Base-by-base conservation (phyloP, 805 yeast genomes). In the Lipomyces sp. region DNA sequence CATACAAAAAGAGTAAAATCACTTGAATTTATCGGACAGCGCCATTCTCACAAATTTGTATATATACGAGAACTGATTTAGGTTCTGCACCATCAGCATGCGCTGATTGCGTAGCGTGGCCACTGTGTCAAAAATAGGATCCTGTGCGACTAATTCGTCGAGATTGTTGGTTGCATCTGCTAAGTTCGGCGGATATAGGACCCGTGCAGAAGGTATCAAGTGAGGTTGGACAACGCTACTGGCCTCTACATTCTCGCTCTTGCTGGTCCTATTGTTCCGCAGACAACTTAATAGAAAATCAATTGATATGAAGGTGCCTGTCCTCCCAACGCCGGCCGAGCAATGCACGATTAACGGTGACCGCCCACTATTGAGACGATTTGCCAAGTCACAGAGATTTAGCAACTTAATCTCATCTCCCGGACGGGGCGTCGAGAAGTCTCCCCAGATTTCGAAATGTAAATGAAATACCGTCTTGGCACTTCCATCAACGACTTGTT, bases 301-400 rank as follows among this genome's bases (percentile, higher is more conserved):
- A 21, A 84, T 69, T 1, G 88, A 79, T 55, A 89, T 80, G 63
- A 83, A 84, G 1, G 96, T 86, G 1, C 98, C 98, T 0, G 98
- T 88, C 51, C 98, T 74, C 18, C 98, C 98, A 64, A 95, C 89
- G 0, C 98, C 98, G 1, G 98, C 98, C 5, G 96, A 87, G 64
- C 98, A 91, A 68, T 91, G 98, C 23, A 85, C 86, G 40, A 88
- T 65, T 4, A 82, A 75, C 19, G 93, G 91, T 0, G 75, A 65
- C n/a, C 64, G 59, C n/a, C 56, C 52, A 32, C 67, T 57, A 39
- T 75, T 66, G 16, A 80, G 64, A 11, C 72, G 33, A 43, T 74
- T 71, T 42, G 72, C 75, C 57, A 76, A 58, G 43, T 70, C 69
- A 28, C 81, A 75, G 22, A 81, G 65, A 49, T 77, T 72, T 24